Evolutionary conservation across 352 stramenopile species (phyloP), one percentile per base, ranked within the genome.

Genomic region (Phytopythium cucurbitacearum): DNA sequence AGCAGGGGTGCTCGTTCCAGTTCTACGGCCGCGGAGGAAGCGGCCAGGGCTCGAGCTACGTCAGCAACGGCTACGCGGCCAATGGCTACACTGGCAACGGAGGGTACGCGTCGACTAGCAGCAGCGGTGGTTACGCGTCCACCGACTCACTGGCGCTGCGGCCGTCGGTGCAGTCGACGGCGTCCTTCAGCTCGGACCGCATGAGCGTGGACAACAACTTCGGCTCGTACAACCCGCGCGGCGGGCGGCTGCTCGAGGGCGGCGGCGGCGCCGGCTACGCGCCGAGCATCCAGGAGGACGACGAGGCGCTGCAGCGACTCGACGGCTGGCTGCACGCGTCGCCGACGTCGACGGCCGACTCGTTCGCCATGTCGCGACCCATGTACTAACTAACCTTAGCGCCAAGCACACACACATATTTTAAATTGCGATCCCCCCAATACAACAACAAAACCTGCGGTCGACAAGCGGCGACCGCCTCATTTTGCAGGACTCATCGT

Each of bases 171-270:
- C 65, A 68, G 38, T 69, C 76, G 9, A 74, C 56, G 50, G 67
- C 56, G 16, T 88, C 77, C 11, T 56, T 67, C 9, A 56, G 57
- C 46, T 86, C 80, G 36, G 77, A 88, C 51, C 76, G 80, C 56
- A 69, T 87, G 65, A 91, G 80, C 51, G 60, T 91, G 34, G 80
- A 91, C 59, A 85, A 79, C 47, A 88, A 91, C 60, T 83, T 79
- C 38, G 76, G 76, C 11, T 88, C 76, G 52, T 65, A 79, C 54
- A 88, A 90, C 63, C 74, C 70, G 33, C 65, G 69, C 48, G 57
- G 59, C n/a, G 43, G 56, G 4, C 56, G 68, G 39, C 64, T 78
- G 34, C 67, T 80, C 36, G 73, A 83, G 16, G 67, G 64, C 51
- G 65, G 65, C 37, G 21, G 21, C 21, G 21, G 21, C 21, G 21